Conservation (phyloP, 441 rosid species). For the Macaranga tanarius region DNA sequence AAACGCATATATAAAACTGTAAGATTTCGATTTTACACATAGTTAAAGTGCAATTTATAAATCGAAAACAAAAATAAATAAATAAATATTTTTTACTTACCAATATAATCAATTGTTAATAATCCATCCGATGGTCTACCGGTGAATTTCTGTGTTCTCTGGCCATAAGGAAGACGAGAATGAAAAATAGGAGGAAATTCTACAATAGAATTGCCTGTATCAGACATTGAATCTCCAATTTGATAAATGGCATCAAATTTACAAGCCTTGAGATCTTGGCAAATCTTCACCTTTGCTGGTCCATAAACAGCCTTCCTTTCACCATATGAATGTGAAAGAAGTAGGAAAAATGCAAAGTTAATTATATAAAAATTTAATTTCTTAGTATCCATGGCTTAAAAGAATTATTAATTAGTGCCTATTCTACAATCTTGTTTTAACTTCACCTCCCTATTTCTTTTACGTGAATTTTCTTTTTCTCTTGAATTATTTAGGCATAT, state of each 20-base stretch:
- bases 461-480: too few species aligned
- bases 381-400: not conserved
- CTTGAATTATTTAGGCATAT: too few species aligned
- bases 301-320: not conserved
- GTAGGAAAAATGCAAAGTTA: not conserved
- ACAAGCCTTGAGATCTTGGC: conserved; percentile 10
- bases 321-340: not conserved
- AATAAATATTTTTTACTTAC: conserved; percentile 4
- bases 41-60: too few species aligned
- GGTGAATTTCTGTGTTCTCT: conserved; percentile 11
- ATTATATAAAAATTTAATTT: not conserved
- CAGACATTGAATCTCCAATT: conserved; percentile 29
- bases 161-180: conserved; percentile 28
- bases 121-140: conserved; percentile 37
- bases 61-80: too few species aligned
- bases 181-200: conserved; percentile 9
- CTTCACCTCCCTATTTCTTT: too few species aligned
- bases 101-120: conserved; percentile 30
- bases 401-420: too few species aligned
- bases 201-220: conserved; percentile 26
- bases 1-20: too few species aligned
- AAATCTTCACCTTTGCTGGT: too few species aligned
- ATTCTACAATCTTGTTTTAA: too few species aligned
- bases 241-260: conserved; percentile 32
- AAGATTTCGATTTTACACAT: too few species aligned